A percentile compares a stretch with the other conserved stretches of the same genome.
Conservation (phyloP, 208 protist species). For the Herpetomonas tarakana region DNA sequence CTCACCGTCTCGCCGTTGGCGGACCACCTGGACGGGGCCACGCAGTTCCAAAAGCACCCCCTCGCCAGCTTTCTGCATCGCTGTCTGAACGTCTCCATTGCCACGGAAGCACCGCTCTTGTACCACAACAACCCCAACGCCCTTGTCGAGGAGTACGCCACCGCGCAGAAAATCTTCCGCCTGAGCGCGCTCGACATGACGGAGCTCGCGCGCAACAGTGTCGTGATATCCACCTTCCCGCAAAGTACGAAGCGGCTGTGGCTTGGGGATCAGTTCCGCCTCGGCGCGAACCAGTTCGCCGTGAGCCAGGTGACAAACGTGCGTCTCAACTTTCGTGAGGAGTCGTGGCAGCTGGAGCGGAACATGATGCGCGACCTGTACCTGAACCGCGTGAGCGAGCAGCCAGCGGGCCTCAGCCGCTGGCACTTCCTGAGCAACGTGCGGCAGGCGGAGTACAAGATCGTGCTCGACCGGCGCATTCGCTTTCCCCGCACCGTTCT, state of each 20-base stretch:
- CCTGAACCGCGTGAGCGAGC: slow-evolving; percentile 43
- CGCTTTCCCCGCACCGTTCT: slow-evolving; percentile 88
- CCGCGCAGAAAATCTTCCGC: slow-evolving; percentile 82
- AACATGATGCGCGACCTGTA: slow-evolving; percentile 80
- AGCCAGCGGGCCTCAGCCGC: slow-evolving; percentile 42
- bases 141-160: slow-evolving; percentile 89
- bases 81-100: slow-evolving; percentile 96
- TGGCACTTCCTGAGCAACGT: slow-evolving; percentile 85
- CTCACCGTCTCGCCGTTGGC: slow-evolving; percentile 96
- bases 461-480: slow-evolving; percentile 76
- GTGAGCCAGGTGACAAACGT: slow-evolving; percentile 81
- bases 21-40: slow-evolving; percentile 96
- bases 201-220: slow-evolving; percentile 87
- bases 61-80: slow-evolving; percentile 93
- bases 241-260: slow-evolving; percentile 67
- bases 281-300: slow-evolving; percentile 72
- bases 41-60: slow-evolving; percentile 92
- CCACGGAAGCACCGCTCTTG: slow-evolving; percentile 95
- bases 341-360: slow-evolving; percentile 77
- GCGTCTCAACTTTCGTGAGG: slow-evolving; percentile 82
- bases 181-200: slow-evolving; percentile 85
- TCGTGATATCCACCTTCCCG: slow-evolving; percentile 84
- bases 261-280: slow-evolving; percentile 66
- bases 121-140: slow-evolving; percentile 85
- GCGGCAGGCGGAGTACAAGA: slow-evolving; percentile 84